Evolutionary conservation across 2,329 filamentous ascomycete species (phyloP).

Genomic region (Neospermospora avenae): DNA sequence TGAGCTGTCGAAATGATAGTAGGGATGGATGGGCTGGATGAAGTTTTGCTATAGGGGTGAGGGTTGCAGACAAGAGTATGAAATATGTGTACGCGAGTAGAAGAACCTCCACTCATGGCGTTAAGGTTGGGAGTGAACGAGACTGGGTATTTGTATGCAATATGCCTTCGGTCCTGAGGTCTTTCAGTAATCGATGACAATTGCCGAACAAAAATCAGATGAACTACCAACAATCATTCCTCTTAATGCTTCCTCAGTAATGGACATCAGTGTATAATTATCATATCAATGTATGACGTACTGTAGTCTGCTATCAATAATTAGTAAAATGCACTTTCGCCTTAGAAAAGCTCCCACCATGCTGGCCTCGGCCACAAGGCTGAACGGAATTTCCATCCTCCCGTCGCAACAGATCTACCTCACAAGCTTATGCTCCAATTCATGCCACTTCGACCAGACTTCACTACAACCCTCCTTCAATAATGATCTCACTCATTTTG

Average conservation of each 20-base stretch:
- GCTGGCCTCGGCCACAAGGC: conserved; percentile 3
- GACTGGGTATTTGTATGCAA: neutral
- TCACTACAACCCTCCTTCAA: neutral
- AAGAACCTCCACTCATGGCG: conserved; percentile 20
- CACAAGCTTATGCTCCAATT: neutral
- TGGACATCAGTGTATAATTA: too few relatives aligned
- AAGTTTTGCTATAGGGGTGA: neutral
- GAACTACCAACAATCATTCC: too few relatives aligned
- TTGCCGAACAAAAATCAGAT: neutral
- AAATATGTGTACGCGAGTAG: conserved; percentile 15
- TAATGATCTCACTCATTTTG: neutral
- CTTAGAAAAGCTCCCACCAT: too few relatives aligned
- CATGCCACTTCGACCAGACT: neutral
- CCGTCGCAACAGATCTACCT: neutral
- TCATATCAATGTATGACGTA: too few relatives aligned
- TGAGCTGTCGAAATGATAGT: neutral
- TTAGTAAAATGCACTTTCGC: too few relatives aligned
- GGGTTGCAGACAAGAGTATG: neutral
- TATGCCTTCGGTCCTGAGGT: neutral
- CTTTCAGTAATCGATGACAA: neutral
- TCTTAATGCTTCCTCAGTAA: too few relatives aligned
- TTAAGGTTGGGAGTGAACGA: neutral
- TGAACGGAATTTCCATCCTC: conserved; percentile 3
- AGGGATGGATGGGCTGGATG: neutral
- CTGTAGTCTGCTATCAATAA: too few relatives aligned